Conservation (phyloP, 805 yeast genomes). For the Priceomyces medius region DNA sequence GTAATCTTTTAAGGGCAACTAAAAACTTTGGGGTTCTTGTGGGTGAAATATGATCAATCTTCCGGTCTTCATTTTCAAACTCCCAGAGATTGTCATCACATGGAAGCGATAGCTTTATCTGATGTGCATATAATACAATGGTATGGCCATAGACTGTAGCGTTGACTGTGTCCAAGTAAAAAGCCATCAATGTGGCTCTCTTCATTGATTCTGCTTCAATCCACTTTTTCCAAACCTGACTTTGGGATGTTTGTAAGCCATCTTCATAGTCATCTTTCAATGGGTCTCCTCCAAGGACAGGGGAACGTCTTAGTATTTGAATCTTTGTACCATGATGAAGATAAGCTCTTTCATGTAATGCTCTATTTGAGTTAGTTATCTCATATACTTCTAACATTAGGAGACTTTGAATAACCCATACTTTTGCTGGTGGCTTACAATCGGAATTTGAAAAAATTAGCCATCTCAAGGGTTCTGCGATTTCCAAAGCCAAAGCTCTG, state of each 20-base stretch:
- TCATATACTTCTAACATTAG: slow-evolving; percentile 71
- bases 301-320: slow-evolving; percentile 23
- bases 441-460: slow-evolving; percentile 63
- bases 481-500: slow-evolving; percentile 41
- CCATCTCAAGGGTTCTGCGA: slow-evolving; percentile 64
- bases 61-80: slow-evolving; percentile 16
- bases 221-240: slow-evolving; percentile 31
- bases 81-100: slow-evolving; percentile 32
- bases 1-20: slow-evolving; percentile 20
- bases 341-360: slow-evolving; percentile 73
- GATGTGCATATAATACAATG: slow-evolving; percentile 25
- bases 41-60: slow-evolving; percentile 10
- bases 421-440: slow-evolving; percentile 69
- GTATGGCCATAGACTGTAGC: slow-evolving; percentile 36
- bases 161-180: slow-evolving; percentile 33
- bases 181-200: slow-evolving; percentile 34
- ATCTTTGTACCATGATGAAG: slow-evolving; percentile 77
- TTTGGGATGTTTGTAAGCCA: slow-evolving; percentile 12
- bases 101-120: slow-evolving; percentile 26
- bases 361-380: slow-evolving; percentile 61
- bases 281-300: slow-evolving; percentile 43
- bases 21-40: slow-evolving; percentile 22
- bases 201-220: slow-evolving; percentile 38
- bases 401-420: slow-evolving; percentile 73
- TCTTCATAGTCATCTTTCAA: slow-evolving; percentile 26